Evolutionary conservation across 352 stramenopile genomes (phyloP), one percentile per base, ranked within the genome.

Genomic region (Elongisporangium undulatum): DNA sequence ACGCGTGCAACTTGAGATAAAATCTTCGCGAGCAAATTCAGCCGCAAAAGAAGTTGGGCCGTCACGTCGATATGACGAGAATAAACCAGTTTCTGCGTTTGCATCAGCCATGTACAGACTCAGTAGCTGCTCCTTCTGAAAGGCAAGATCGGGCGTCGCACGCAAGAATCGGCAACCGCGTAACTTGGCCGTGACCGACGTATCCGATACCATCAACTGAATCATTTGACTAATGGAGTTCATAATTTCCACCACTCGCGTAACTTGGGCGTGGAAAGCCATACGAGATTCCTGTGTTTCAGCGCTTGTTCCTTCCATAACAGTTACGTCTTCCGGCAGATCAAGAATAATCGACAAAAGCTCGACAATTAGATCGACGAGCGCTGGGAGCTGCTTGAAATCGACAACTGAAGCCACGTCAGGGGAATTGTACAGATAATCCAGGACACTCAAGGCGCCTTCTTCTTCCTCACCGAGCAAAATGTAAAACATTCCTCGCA

Each of bases 271-370:
- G 45, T 90, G 80, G 17, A 90, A 81, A 19, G 87, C 82, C 53
- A 88, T 74, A 1, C 71, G 76, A 51, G 84, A 53, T 19, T 80
- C 71, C 23, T 89, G 72, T 3, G 72, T 64, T 17, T 63, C 62
- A 19, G 64, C 55, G 13, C 67, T 66, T 16, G 77, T 56, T 2
- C 58, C 34, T 15, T 89, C 80, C 49, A 92, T 76, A 4, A 69
- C 56, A 21, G 69, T 65, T 38, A 90, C 70, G 23, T 91, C 79
- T 50, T 95, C 87, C 0, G 87, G 87, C 63, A 95, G 75, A 61
- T 95, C 87, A 9, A 95, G 63, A 15, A 95, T 85, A 3, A 75
- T 73, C 3, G 79, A 81, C 4, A 95, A 61, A 12, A 95, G 62
- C 21, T 94, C 85, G 0, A 93, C 82, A 15, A 90, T 66, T 49